Evolutionary conservation across 768 basidiomycete genomes (phyloP).

Genomic region (Sporobolomyces roseus): DNA sequence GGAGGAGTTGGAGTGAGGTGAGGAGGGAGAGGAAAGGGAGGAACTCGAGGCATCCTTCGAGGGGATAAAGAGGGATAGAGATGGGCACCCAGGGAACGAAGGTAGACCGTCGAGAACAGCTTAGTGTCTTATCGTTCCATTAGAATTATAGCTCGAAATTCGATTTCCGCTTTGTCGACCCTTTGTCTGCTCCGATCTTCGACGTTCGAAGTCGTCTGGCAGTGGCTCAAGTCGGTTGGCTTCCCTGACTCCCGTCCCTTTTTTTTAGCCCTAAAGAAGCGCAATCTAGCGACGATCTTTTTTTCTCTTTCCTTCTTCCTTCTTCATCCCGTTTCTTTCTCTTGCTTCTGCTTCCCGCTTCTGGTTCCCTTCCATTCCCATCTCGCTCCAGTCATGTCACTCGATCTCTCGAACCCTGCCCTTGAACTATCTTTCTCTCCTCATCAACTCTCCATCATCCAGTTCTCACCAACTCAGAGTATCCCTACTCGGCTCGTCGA

Average conservation of each 20-base stretch:
- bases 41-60: no score
- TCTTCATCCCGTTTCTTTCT: background rate
- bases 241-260: no score
- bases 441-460: slow-evolving; percentile 11
- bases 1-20: slow-evolving; percentile 15
- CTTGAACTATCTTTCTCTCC: slow-evolving; percentile 32
- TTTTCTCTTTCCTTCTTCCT: background rate
- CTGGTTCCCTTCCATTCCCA: background rate
- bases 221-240: no score
- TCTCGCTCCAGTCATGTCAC: background rate
- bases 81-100: no score
- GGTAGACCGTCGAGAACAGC: no score
- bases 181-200: no score
- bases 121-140: no score
- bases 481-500: background rate
- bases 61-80: background rate
- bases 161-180: no score
- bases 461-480: background rate
- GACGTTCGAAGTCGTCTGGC: no score
- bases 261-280: no score
- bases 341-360: background rate
- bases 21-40: slow-evolving; percentile 2
- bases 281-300: background rate
- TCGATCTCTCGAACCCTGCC: slow-evolving; percentile 26
- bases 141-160: no score